Evolutionary conservation across 495 filamentous ascomycete species (phyloP).

Genomic region (Aspergillus funiculosus): DNA sequence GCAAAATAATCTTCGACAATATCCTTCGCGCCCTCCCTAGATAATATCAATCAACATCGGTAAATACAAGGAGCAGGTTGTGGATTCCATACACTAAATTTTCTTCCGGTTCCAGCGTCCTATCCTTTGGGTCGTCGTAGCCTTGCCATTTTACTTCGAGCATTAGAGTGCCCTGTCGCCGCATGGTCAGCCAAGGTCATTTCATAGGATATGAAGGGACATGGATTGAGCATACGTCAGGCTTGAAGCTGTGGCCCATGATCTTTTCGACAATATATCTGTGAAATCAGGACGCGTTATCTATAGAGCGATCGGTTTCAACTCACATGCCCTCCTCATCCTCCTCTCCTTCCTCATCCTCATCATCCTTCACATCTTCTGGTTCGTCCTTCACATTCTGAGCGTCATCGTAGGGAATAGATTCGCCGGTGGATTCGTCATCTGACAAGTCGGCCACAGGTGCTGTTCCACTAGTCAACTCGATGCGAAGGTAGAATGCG

Average conservation of each 20-base stretch:
- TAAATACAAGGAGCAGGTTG: conserved; percentile 1
- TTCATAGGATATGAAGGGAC: not conserved
- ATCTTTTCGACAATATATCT: conserved; percentile 62
- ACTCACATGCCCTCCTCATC: conserved; percentile 39
- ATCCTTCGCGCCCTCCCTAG: conserved; percentile 48
- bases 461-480: conserved; percentile 25
- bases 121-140: conserved; percentile 49
- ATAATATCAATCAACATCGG: conserved; percentile 11
- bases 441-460: conserved; percentile 41
- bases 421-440: conserved; percentile 39
- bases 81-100: conserved; percentile 43
- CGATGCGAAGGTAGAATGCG: conserved; percentile 4
- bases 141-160: conserved; percentile 61
- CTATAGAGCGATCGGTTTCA: not conserved
- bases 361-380: conserved; percentile 29
- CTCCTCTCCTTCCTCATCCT: conserved; percentile 38
- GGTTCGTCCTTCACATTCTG: conserved; percentile 30
- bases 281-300: conserved; percentile 28
- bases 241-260: conserved; percentile 39
- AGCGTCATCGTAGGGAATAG: conserved; percentile 36
- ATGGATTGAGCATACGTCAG: conserved; percentile 26
- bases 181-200: conserved; percentile 15
- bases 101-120: conserved; percentile 56
- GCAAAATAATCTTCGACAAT: conserved; percentile 50
- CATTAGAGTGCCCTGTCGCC: conserved; percentile 36